These are phyloP conservation scores for Debaryomycetaceae sp. DNA, from an alignment of 1,139 yeast species.

Conservation along the genomic window DNA sequence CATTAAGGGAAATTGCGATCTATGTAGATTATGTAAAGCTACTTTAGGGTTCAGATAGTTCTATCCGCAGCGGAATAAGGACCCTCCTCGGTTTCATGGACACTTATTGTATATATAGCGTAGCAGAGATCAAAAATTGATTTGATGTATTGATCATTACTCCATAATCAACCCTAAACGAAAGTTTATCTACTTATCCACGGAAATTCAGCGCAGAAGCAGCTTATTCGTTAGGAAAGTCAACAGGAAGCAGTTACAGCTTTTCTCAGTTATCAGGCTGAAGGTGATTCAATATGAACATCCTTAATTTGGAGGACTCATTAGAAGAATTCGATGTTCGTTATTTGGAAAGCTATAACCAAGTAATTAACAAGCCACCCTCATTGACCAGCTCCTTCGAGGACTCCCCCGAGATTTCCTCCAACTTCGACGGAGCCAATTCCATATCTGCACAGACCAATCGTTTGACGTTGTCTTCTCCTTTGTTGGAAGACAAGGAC, in stretches of 20 bases:
- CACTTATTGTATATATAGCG: not conserved
- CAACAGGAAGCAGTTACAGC: not conserved
- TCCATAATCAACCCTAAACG: too few species aligned
- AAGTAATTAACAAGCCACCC: slow-evolving; percentile 7
- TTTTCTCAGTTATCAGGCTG: not conserved
- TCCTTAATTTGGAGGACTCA: slow-evolving; percentile 15
- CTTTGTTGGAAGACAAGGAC: slow-evolving; percentile 13
- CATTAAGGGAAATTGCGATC: not conserved
- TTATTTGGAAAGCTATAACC: slow-evolving; percentile 19
- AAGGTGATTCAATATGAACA: slow-evolving; percentile 4
- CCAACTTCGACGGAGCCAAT: slow-evolving; percentile 1
- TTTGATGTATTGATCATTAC: too few species aligned
- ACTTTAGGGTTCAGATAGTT: not conserved
- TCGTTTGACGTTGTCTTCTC: slow-evolving; percentile 16
- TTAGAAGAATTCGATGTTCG: slow-evolving; percentile 20
- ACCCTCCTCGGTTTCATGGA: not conserved
- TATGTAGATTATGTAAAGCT: not conserved
- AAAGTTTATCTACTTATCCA: too few species aligned
- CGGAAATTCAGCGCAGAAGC: not conserved
- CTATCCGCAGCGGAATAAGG: not conserved
- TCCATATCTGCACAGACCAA: slow-evolving; percentile 6
- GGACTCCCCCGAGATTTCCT: not conserved
- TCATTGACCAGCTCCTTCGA: slow-evolving; percentile 4
- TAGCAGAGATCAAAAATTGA: not conserved
- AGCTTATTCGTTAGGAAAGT: not conserved